Evolutionary conservation across 139 green algal species (phyloP), one percentile per base, ranked within the genome.

Genomic region (Haematococcus sp.): DNA sequence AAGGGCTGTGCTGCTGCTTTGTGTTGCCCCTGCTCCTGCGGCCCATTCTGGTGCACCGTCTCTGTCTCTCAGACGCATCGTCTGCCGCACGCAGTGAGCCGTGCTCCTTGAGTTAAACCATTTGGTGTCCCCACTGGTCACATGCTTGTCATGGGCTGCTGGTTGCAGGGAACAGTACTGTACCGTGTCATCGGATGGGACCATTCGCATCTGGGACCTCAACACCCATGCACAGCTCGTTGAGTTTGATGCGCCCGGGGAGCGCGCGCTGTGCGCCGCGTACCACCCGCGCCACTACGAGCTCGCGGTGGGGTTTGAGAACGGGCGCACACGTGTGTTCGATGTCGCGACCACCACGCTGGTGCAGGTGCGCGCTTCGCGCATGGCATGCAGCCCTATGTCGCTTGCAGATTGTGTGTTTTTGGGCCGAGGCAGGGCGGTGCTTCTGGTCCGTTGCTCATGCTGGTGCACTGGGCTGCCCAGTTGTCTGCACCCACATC

Each of bases 261-360:
- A 73, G 70, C 17, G 43, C 25, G 78, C 74, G 19, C 68, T 40
- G 4, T 82, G 66, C 58, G 81, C 82, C 11, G 80, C 85, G 3
- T 91, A 92, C 69, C 88, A 91, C 82, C 81, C 85, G 59, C 28
- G 46, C 20, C 80, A 82, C 30, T 51, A 78, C 3, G 83, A 90
- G 68, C 77, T 95, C 64, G 90, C 89, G 0, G 80, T 75, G 32
- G 90, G 89, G 25, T 94, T 88, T 58, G 68, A 72, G 23, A 84
- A 76, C 51, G 91, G 91, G 49, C 34, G 76, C 7, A 1, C 92
- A 16, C 77, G 91, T 25, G 72, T 95, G 0, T 94, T 95, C 81
- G 84, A 93, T 69, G 82, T 93, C 4, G 64, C 70, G 22, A 84
- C 71, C 33, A 87, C 88, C 3, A 81, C 77, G 17, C 79, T 94